These are phyloP conservation scores for Zostera marina DNA, from an alignment of 116 monocot genomes.

Conservation along the genomic window DNA sequence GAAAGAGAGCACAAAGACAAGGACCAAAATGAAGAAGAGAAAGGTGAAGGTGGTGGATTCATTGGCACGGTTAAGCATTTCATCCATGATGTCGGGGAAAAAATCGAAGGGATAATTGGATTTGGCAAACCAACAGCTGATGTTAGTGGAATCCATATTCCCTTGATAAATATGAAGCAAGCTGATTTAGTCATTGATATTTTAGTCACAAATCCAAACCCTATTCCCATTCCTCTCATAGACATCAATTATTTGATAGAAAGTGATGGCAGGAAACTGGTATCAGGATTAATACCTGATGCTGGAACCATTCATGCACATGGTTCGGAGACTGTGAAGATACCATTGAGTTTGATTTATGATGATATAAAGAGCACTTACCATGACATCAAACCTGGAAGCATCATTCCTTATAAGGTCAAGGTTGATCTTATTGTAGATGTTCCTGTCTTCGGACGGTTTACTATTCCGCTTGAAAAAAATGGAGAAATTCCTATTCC, in stretches of 20 bases:
- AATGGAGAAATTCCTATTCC: constrained; percentile 94
- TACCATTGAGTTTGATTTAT: constrained; percentile 64
- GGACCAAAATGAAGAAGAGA: constrained; percentile 4
- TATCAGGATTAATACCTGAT: constrained; percentile 93
- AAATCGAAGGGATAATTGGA: constrained; percentile 86
- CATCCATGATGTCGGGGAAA: constrained; percentile 92
- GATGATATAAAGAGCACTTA: constrained; percentile 86
- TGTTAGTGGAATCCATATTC: constrained; percentile 66
- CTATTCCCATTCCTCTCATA: constrained; percentile 79
- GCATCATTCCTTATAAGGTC: constrained; percentile 84
- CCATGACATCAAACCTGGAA: constrained; percentile 70
- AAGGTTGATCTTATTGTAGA: constrained; percentile 81
- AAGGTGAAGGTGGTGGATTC: constrained; percentile 66
- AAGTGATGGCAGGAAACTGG: constrained; percentile 88
- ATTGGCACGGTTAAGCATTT: constrained; percentile 94
- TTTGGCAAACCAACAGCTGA: constrained; percentile 96
- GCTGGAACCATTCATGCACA: constrained; percentile 95
- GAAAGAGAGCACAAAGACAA: constrained; percentile 4
- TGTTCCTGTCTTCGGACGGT: constrained; percentile 73
- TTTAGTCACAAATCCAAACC: constrained; percentile 81
- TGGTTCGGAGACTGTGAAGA: constrained; percentile 91
- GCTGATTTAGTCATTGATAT: constrained; percentile 70
- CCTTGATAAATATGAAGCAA: constrained; percentile 63
- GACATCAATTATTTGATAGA: constrained; percentile 87
- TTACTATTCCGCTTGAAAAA: constrained; percentile 84